phyloP scores from a whole-genome alignment of 2,329 filamentous ascomycete genomes.

The Cladosporium sp. region DNA sequence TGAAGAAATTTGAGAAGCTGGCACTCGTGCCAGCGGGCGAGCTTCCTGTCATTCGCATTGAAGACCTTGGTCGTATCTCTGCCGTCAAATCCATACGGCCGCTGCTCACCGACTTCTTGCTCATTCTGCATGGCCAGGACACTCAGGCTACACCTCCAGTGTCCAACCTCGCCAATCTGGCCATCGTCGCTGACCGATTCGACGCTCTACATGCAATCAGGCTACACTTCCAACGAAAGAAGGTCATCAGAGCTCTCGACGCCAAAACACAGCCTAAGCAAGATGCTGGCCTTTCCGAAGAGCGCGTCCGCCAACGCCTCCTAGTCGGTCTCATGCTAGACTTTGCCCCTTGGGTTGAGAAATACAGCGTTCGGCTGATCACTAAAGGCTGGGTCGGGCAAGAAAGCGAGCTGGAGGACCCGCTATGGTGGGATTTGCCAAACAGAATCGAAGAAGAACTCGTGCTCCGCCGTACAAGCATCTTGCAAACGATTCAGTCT shows the following conservation, averaged over 20 bases:
- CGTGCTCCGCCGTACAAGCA: conserved; percentile 59
- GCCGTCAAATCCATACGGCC: conserved; percentile 53
- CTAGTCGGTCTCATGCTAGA: conserved; percentile 63
- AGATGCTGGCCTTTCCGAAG: conserved; percentile 50
- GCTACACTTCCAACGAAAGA: conserved; percentile 48
- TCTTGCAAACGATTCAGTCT: conserved; percentile 66
- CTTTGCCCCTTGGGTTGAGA: conserved; percentile 56
- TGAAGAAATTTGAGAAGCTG: conserved; percentile 45
- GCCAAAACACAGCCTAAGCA: conserved; percentile 41
- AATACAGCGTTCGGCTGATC: conserved; percentile 62
- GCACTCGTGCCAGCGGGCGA: conserved; percentile 38
- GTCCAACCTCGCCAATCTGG: conserved; percentile 62
- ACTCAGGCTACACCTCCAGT: conserved; percentile 45
- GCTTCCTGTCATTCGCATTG: conserved; percentile 62
- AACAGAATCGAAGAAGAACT: conserved; percentile 68
- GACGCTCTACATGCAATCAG: conserved; percentile 58
- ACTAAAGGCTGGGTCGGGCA: conserved; percentile 60
- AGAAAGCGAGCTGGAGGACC: conserved; percentile 37
- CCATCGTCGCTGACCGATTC: conserved; percentile 70
- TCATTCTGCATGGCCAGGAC: conserved; percentile 59
- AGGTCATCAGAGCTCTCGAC: conserved; percentile 39
- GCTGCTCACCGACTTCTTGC: conserved; percentile 61
- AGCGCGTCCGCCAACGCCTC: conserved; percentile 65
- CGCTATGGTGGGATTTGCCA: conserved; percentile 70
- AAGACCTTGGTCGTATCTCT: conserved; percentile 66